These are phyloP conservation scores for Zasmidium angulare DNA, from an alignment of 2,329 filamentous ascomycete species.

Conservation along the genomic window DNA sequence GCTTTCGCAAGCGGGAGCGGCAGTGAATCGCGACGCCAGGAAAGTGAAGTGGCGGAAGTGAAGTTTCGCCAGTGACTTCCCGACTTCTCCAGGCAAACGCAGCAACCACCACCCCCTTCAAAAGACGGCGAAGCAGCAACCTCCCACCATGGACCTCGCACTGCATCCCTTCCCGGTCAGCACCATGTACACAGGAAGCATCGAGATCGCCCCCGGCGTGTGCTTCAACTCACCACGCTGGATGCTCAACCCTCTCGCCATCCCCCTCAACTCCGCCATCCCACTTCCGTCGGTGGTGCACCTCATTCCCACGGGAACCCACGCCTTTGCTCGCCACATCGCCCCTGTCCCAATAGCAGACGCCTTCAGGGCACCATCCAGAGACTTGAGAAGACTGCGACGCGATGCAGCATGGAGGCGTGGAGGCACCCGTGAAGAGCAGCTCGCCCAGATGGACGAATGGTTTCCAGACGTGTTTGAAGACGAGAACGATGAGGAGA, in stretches of 20 bases:
- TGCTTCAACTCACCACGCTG: neutral
- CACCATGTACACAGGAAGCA: neutral
- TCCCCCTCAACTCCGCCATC: neutral
- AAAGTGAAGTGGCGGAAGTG: neutral
- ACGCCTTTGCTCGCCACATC: neutral
- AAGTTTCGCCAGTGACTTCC: neutral
- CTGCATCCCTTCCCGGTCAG: neutral
- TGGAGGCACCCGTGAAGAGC: slow-evolving; percentile 12
- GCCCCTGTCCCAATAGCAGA: slow-evolving; percentile 5
- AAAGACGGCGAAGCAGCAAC: neutral
- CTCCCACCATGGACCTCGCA: neutral
- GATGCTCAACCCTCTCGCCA: neutral
- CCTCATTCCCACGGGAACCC: neutral
- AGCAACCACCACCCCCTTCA: neutral
- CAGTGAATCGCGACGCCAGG: neutral
- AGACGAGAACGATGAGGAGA: neutral
- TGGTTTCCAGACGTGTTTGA: slow-evolving; percentile 19
- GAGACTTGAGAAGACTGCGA: slow-evolving; percentile 15
- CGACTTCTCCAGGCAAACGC: neutral
- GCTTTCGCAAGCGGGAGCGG: too few species aligned
- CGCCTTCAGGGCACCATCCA: slow-evolving; percentile 11
- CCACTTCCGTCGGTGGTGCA: neutral
- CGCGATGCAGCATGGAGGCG: slow-evolving; percentile 7
- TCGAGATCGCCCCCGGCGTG: neutral
- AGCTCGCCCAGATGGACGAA: slow-evolving; percentile 15